Evolutionary conservation across 768 basidiomycete species (phyloP), one percentile per base, ranked within the genome.

Genomic region (Harrya chromipes): DNA sequence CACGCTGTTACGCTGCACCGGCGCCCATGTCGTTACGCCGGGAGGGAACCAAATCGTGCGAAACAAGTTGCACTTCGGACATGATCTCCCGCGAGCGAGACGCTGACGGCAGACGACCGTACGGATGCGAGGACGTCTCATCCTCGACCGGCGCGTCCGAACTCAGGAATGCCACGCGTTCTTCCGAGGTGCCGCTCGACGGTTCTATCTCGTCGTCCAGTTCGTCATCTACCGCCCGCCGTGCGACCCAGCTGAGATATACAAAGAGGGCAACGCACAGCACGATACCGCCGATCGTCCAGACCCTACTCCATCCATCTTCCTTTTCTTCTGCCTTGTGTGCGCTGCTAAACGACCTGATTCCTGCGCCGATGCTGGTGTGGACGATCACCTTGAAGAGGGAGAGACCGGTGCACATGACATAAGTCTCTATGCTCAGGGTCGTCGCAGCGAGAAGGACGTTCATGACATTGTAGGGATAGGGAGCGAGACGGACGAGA

Each of bases 401-500:
- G 48, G 87, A 87, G 47, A 93, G 75, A 13, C 84, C 85, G 20
- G 94, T 92, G 74, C 88, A 86, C 43, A 80, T 63, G 35, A 83
- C 80, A 73, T 92, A 93, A 21, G 88, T 90, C 55, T 76, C 76
- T 55, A 94, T 75, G 5, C 84, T 85, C 57, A 94, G 81, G 6
- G 85, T 82, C 27, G 88, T 83, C 3, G 90, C 89, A 8, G 94
- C 92, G 41, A 97, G 80, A 41, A 97, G 82, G 62, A 87, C 90
- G 73, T 95, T 97, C 84, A 95, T 90, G 61, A 95, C 88, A 71
- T 95, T 95, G 74, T 88, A 91, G 0, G 87, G 90, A 64, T 92
- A 91, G 4, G 90, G 90, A n/a, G 89, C 92, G 47, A 94, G 77
- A 43, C 94, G 87, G 58, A 97, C 90, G 52, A 95, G 81, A 73